phyloP scores from a whole-genome alignment of 129 eudicot genomes.

The Centella asiatica region DNA sequence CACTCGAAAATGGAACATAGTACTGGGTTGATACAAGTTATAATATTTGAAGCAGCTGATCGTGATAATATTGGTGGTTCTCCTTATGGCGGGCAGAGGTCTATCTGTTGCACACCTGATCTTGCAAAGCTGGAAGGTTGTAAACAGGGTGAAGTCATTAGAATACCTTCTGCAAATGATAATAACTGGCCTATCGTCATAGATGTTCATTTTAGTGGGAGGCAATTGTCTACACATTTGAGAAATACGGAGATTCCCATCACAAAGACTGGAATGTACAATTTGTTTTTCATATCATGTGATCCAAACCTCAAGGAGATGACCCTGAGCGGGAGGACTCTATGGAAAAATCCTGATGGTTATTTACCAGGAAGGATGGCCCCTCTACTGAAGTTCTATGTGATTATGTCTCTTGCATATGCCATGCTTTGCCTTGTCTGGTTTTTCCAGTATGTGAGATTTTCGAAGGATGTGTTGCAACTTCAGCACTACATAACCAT shows the following conservation, averaged over 20 bases:
- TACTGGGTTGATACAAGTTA: slow-evolving; percentile 73
- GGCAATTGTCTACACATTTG: slow-evolving; percentile 45
- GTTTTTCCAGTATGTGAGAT: slow-evolving; percentile 75
- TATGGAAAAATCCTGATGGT: slow-evolving; percentile 93
- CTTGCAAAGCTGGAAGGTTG: slow-evolving; percentile 98
- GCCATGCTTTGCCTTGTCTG: slow-evolving; percentile 55
- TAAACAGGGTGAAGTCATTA: slow-evolving; percentile 93
- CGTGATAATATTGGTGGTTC: slow-evolving; percentile 99
- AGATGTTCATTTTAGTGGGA: slow-evolving; percentile 64
- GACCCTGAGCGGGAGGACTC: slow-evolving; percentile 67
- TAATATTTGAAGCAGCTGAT: slow-evolving; percentile 90
- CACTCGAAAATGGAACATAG: slow-evolving; percentile 49
- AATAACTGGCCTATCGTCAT: slow-evolving; percentile 70
- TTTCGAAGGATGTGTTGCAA: slow-evolving; percentile 77
- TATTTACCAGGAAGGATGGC: slow-evolving; percentile 98
- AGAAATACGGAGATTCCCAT: slow-evolving; percentile 53
- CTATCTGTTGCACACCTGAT: slow-evolving; percentile 96
- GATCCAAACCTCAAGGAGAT: slow-evolving; percentile 74
- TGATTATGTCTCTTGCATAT: slow-evolving; percentile 67
- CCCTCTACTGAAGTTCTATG: slow-evolving; percentile 76
- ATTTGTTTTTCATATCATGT: slow-evolving; percentile 88
- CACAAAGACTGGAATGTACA: slow-evolving; percentile 88
- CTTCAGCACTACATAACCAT: slow-evolving; percentile 90
- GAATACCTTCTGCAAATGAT: slow-evolving; percentile 58
- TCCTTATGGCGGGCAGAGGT: slow-evolving; percentile 95